Conservation (phyloP, 1,284 basidiomycete genomes). For the Rhodofomes roseus region DNA sequence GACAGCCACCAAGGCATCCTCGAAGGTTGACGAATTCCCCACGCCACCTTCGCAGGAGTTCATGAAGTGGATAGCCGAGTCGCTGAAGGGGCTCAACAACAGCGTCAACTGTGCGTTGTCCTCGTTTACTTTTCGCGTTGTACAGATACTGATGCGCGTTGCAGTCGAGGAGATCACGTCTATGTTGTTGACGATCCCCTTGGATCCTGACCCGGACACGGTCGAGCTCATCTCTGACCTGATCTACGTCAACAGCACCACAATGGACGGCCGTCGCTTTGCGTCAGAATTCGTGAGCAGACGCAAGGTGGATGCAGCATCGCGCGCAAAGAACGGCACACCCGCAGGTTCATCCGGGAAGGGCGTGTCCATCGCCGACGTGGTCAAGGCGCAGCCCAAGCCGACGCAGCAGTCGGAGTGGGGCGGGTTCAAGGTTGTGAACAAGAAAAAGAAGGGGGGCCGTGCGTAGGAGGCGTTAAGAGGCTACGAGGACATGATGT, state of each 20-base stretch:
- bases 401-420: slow-evolving; percentile 62
- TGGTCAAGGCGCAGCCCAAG: slow-evolving; percentile 87
- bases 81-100: slow-evolving; percentile 81
- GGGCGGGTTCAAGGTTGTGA: slow-evolving; percentile 86
- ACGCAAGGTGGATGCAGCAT: slow-evolving; percentile 75
- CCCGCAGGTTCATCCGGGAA: slow-evolving; percentile 43
- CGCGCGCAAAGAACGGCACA: slow-evolving; percentile 41
- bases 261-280: slow-evolving; percentile 92
- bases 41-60: slow-evolving; percentile 83
- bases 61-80: slow-evolving; percentile 86
- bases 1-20: slow-evolving; percentile 38
- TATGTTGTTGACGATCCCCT: slow-evolving; percentile 87
- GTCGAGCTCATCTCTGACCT: slow-evolving; percentile 89
- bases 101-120: slow-evolving; percentile 70
- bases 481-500: not conserved
- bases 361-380: slow-evolving; percentile 75
- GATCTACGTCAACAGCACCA: slow-evolving; percentile 92
- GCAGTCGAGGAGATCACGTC: slow-evolving; percentile 90
- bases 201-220: slow-evolving; percentile 81
- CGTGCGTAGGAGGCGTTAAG: slow-evolving; percentile 26
- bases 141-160: slow-evolving; percentile 9
- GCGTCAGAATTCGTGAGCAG: slow-evolving; percentile 86
- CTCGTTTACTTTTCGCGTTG: not conserved
- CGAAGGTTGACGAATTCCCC: slow-evolving; percentile 57
- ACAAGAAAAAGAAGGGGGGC: slow-evolving; percentile 89